A percentile compares a stretch with the other conserved stretches of the same genome.
phyloP scores from a whole-genome alignment of 768 basidiomycete species.

The Kwoniella pini region DNA sequence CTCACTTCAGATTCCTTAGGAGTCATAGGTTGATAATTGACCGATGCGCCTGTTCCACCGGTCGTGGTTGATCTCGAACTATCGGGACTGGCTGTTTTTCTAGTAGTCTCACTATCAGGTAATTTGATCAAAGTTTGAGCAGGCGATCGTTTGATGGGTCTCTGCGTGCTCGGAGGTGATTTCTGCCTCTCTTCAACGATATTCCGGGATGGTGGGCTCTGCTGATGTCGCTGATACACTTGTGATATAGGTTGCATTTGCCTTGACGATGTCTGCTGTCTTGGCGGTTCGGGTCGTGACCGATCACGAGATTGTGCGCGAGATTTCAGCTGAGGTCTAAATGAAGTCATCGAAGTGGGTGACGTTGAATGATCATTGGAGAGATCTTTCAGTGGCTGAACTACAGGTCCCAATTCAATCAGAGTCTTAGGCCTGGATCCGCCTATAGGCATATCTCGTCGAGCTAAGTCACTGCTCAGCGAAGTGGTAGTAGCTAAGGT shows the following conservation, averaged over 20 bases:
- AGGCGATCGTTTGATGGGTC: constrained; percentile 8
- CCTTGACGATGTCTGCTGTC: too few species aligned
- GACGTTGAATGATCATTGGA: constrained; percentile 3
- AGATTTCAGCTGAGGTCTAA: background rate
- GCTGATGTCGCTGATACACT: too few species aligned
- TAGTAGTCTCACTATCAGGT: constrained; percentile 2
- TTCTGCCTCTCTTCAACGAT: background rate
- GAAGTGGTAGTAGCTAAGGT: background rate
- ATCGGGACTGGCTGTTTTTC: constrained; percentile 20
- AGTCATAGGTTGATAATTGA: constrained; percentile 26
- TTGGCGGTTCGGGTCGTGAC: too few species aligned
- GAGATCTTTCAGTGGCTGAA: constrained; percentile 11
- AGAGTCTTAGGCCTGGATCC: constrained; percentile 8
- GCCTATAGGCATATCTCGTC: background rate
- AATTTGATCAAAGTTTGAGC: constrained; percentile 10
- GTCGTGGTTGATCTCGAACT: constrained; percentile 21
- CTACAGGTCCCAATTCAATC: constrained; percentile 8
- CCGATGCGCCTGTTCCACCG: constrained; percentile 33
- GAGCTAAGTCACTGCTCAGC: background rate
- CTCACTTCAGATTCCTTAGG: constrained; percentile 19
- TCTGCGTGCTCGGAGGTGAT: background rate
- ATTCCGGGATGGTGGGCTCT: too few species aligned
- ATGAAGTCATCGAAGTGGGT: background rate
- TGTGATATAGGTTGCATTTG: too few species aligned
- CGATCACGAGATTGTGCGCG: background rate